Conservation (phyloP, 306 rosid species). For the Oxytropis ochrocephala region DNA sequence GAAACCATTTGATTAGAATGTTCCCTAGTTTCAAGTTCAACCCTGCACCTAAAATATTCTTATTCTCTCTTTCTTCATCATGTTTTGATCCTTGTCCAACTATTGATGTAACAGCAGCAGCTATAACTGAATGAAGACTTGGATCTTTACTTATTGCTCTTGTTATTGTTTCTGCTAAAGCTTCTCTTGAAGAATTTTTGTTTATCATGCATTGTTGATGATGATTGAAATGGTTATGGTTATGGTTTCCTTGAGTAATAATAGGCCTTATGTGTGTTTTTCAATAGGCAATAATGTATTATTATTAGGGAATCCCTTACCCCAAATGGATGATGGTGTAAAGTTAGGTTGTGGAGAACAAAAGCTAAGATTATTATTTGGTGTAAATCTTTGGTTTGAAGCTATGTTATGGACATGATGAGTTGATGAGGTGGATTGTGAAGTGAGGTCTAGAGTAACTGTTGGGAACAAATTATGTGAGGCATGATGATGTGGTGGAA, state of each 20-base stretch:
- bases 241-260: slow-evolving; percentile 5
- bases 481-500: slow-evolving; percentile 26
- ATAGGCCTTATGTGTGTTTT: neutral
- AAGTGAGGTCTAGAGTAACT: slow-evolving; percentile 53
- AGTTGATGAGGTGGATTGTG: slow-evolving; percentile 1
- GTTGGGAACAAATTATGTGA: slow-evolving; percentile 41
- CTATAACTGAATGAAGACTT: slow-evolving; percentile 42
- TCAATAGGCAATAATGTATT: slow-evolving; percentile 6
- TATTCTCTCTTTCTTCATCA: slow-evolving; percentile 11
- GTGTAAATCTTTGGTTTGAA: slow-evolving; percentile 25
- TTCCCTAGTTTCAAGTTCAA: slow-evolving; percentile 26
- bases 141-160: slow-evolving; percentile 53
- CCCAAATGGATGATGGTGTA: slow-evolving; percentile 38
- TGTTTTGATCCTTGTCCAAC: slow-evolving; percentile 37
- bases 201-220: slow-evolving; percentile 31
- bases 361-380: slow-evolving; percentile 34
- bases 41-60: slow-evolving; percentile 12
- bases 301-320: slow-evolving; percentile 28
- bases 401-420: neutral
- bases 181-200: slow-evolving; percentile 30
- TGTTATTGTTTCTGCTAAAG: slow-evolving; percentile 47
- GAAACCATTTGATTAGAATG: slow-evolving; percentile 19
- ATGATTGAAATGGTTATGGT: slow-evolving; percentile 24
- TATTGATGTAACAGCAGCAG: slow-evolving; percentile 53
- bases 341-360: slow-evolving; percentile 37